Percentiles rank a stretch among this genome's conserved stretches.
Evolutionary conservation across 768 basidiomycete genomes (phyloP).

Genomic region (Coprinellus micaceus): DNA sequence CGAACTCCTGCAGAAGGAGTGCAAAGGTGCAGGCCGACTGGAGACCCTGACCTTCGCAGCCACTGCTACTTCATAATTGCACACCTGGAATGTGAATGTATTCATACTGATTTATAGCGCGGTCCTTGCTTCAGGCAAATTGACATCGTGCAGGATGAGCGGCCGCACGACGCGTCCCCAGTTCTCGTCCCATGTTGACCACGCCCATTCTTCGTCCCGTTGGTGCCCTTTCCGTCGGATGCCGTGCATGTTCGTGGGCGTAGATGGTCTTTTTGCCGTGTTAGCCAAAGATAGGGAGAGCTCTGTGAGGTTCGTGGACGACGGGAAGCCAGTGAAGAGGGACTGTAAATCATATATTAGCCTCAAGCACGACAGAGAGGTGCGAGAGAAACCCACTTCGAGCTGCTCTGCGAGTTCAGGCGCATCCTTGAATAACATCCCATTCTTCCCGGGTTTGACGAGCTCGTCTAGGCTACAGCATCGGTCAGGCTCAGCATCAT

Average conservation of each 20-base stretch:
- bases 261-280: constrained; percentile 24
- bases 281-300: constrained; percentile 50
- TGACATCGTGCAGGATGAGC: constrained; percentile 42
- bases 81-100: no score
- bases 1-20: constrained; percentile 87
- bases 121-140: constrained; percentile 17
- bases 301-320: constrained; percentile 42
- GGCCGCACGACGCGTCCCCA: constrained; percentile 72
- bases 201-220: constrained; percentile 40
- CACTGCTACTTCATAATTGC: constrained; percentile 45
- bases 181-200: constrained; percentile 83
- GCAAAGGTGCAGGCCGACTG: constrained; percentile 80
- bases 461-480: constrained; percentile 73
- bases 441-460: constrained; percentile 81
- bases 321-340: constrained; percentile 60
- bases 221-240: constrained; percentile 12
- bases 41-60: constrained; percentile 80
- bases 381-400: constrained; percentile 42
- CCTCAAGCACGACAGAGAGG: not conserved
- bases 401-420: constrained; percentile 68
- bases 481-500: not conserved
- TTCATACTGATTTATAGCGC: not conserved
- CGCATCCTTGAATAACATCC: constrained; percentile 69
- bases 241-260: constrained; percentile 13
- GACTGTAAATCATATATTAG: constrained; percentile 31